Percentiles rank a stretch among this genome's conserved stretches.
Conservation (phyloP, 2,329 filamentous ascomycete genomes). For the Fusarium staphyleae region DNA sequence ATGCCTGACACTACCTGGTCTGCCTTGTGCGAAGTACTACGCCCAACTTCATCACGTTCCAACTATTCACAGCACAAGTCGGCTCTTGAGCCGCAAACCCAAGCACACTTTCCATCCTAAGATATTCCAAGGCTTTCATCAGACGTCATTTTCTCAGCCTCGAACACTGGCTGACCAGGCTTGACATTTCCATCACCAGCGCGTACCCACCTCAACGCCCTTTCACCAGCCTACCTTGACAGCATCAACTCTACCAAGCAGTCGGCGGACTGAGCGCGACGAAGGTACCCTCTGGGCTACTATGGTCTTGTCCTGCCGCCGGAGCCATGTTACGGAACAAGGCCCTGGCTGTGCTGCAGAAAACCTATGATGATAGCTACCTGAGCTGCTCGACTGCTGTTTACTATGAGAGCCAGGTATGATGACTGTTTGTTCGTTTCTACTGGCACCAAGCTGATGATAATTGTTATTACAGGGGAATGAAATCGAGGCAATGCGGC, state of each 20-base stretch:
- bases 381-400: constrained; percentile 93
- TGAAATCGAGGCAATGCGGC: constrained; percentile 86
- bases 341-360: constrained; percentile 79
- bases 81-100: constrained; percentile 2
- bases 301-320: constrained; percentile 37
- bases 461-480: constrained; percentile 70
- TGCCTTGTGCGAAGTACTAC: constrained; percentile 23
- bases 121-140: neutral
- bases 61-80: constrained; percentile 17
- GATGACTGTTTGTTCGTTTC: constrained; percentile 9
- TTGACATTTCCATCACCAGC: constrained; percentile 1
- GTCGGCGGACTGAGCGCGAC: constrained; percentile 31
- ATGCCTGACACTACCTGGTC: constrained; percentile 26
- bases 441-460: constrained; percentile 15
- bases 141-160: neutral
- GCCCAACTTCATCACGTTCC: constrained; percentile 32
- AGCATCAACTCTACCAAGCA: neutral
- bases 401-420: constrained; percentile 92
- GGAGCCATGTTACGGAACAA: constrained; percentile 62
- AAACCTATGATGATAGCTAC: constrained; percentile 97
- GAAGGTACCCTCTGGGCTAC: constrained; percentile 35
- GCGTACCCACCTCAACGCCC: constrained; percentile 6
- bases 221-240: constrained; percentile 13
- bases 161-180: constrained; percentile 4
- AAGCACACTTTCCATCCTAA: neutral